A percentile compares a stretch with the other conserved stretches of the same genome.
Evolutionary conservation across 352 stramenopile species (phyloP).

Genomic region (Globisporangium yorkense): DNA sequence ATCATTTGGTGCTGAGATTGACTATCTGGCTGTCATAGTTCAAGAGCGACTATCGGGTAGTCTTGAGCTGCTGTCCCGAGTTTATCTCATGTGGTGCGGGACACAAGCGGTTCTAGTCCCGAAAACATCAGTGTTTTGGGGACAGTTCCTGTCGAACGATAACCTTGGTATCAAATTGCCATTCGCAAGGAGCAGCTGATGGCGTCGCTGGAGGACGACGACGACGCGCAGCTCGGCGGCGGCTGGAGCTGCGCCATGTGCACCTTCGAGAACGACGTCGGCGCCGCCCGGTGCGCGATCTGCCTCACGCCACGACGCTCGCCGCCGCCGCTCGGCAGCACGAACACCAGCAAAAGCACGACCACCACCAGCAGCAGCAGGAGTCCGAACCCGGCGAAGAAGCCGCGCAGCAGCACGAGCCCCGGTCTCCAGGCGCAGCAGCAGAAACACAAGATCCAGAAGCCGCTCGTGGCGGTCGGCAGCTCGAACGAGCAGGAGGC

Average conservation of each 20-base stretch:
- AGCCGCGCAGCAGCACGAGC: slow-evolving; percentile 6
- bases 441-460: slow-evolving; percentile 18
- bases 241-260: slow-evolving; percentile 64
- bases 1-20: too few relatives aligned
- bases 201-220: background rate
- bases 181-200: too few relatives aligned
- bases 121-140: too few relatives aligned
- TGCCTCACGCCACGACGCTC: slow-evolving; percentile 23
- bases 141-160: too few relatives aligned
- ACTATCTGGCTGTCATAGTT: too few relatives aligned
- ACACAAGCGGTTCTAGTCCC: too few relatives aligned
- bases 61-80: too few relatives aligned
- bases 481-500: slow-evolving; percentile 62
- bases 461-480: slow-evolving; percentile 48
- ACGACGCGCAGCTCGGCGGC: background rate
- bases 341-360: background rate
- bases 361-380: slow-evolving; percentile 1
- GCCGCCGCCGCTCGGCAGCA: background rate
- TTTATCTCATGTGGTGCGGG: too few relatives aligned
- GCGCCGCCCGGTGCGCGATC: slow-evolving; percentile 41
- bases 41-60: too few relatives aligned
- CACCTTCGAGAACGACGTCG: slow-evolving; percentile 62
- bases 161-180: too few relatives aligned
- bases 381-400: slow-evolving; percentile 13
- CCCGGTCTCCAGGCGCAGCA: background rate